Evolutionary conservation across 139 green algal genomes (phyloP), one percentile per base, ranked within the genome.

Genomic region (Mychonastes homosphaera): DNA sequence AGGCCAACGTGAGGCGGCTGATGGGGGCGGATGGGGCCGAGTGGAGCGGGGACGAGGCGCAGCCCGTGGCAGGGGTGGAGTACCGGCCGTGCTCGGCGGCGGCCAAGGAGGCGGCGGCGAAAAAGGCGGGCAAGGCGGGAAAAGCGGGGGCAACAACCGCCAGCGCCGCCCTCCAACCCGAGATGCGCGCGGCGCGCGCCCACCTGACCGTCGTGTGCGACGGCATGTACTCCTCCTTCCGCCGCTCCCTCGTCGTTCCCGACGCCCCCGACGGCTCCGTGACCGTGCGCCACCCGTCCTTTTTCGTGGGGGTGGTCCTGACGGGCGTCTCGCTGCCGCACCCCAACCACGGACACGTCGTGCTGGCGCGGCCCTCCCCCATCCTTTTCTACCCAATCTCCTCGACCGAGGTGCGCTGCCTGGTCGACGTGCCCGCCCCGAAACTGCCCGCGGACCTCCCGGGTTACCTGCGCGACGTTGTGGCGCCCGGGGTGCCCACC

Each of bases 311-410:
- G 16, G 73, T 98, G 26, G 74, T 95, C 35, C 71, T 98, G 30
- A 58, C 75, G 5, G 63, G 72, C 10, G 67, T 59, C 48, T 53
- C 64, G 27, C 76, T 98, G 69, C 90, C 90, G 2, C 69, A 86
- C 67, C 57, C 81, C 38, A 86, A 88, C 70, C 86, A 95, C 67
- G 92, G 92, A 4, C 92, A 98, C 61, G 92, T 98, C 7, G 69
- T 98, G 24, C 78, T 98, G 3, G 88, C 74, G n/a, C 76, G 91
- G 28, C 92, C 92, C 35, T 94, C 87, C 1, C 92, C 92, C 28
- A 80, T 98, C 53, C 85, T 98, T 16, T 96, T 98, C 75, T 98
- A 98, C 82, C 92, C 90, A n/a, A 97, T 97, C 70, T 85, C 69
- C 46, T 72, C 64, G 28, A 84, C 56, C 6, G 87, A 96, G 75